A percentile compares a stretch with the other conserved stretches of the same genome.
Evolutionary conservation across 257 asterid genomes (phyloP).

Genomic region (Verbascum thapsus): DNA sequence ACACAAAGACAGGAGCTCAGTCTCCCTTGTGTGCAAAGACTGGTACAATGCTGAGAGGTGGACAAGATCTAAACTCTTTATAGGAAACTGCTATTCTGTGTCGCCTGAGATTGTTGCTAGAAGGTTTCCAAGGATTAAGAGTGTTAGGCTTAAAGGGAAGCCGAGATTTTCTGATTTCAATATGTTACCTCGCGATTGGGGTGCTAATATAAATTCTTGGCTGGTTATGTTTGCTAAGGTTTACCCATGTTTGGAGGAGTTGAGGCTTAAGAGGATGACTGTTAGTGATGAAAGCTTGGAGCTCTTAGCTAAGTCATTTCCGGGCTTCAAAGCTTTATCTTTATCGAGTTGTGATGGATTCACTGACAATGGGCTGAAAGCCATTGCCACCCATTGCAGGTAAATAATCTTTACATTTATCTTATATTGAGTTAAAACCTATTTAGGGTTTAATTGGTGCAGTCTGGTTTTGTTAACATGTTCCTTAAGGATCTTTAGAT

Average conservation of each 20-base stretch:
- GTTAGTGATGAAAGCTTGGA: conserved; percentile 63
- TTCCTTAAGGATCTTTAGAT: background rate
- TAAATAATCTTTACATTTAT: conserved; percentile 23
- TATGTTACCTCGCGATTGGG: conserved; percentile 66
- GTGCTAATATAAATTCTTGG: conserved; percentile 64
- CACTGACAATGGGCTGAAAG: conserved; percentile 54
- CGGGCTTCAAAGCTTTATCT: conserved; percentile 56
- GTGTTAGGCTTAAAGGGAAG: conserved; percentile 60
- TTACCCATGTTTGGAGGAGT: conserved; percentile 69
- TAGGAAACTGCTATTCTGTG: conserved; percentile 69
- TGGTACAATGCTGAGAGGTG: conserved; percentile 71
- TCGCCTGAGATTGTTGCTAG: conserved; percentile 62
- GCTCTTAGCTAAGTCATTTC: conserved; percentile 58
- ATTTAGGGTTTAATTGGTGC: background rate
- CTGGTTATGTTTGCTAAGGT: conserved; percentile 48
- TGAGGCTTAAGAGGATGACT: conserved; percentile 66
- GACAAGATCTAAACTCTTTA: conserved; percentile 58
- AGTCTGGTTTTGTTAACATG: background rate
- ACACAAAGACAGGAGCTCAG: conserved; percentile 58
- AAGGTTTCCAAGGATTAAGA: conserved; percentile 58
- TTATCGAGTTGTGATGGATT: conserved; percentile 67
- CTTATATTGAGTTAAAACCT: background rate
- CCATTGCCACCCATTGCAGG: conserved; percentile 57
- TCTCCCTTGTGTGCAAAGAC: conserved; percentile 60
- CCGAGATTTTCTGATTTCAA: conserved; percentile 71